A percentile compares a stretch with the other conserved stretches of the same genome.
Conservation (phyloP, 495 filamentous ascomycete genomes). For the Parachaetomium inaequale region DNA sequence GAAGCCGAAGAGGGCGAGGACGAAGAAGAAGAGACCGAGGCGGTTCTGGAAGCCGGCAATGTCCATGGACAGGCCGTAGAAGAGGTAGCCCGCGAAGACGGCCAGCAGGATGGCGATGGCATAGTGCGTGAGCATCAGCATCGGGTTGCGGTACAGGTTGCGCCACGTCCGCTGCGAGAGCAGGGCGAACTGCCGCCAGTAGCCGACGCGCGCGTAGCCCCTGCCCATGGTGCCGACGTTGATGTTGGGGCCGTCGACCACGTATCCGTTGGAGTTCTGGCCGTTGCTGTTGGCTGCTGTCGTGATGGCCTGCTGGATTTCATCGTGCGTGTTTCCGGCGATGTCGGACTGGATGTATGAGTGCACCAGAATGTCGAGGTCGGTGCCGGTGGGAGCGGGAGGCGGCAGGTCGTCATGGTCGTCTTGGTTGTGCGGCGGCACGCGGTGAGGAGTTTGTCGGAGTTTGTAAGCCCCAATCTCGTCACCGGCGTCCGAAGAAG, state of each 20-base stretch:
- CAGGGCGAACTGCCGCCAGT: conserved; percentile 77
- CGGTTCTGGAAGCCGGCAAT: conserved; percentile 98
- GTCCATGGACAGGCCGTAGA: conserved; percentile 93
- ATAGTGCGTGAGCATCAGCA: conserved; percentile 98
- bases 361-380: conserved; percentile 76
- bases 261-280: conserved; percentile 54
- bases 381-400: conserved; percentile 61
- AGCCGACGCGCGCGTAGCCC: conserved; percentile 78
- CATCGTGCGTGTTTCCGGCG: conserved; percentile 69
- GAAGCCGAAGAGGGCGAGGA: conserved; percentile 94
- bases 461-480: conserved; percentile 58
- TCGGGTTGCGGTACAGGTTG: conserved; percentile 95
- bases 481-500: conserved; percentile 62
- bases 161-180: conserved; percentile 90
- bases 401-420: conserved; percentile 73
- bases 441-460: conserved; percentile 59
- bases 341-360: conserved; percentile 77
- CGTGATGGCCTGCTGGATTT: conserved; percentile 65
- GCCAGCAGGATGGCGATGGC: conserved; percentile 96
- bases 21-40: conserved; percentile 97
- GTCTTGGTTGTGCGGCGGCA: conserved; percentile 59
- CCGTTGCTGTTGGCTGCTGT: conserved; percentile 65
- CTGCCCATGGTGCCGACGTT: conserved; percentile 57
- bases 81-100: conserved; percentile 89
- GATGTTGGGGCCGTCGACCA: conserved; percentile 43